These are phyloP conservation scores for Prinsepia uniflora DNA, from an alignment of 306 rosid species.

Conservation along the genomic window DNA sequence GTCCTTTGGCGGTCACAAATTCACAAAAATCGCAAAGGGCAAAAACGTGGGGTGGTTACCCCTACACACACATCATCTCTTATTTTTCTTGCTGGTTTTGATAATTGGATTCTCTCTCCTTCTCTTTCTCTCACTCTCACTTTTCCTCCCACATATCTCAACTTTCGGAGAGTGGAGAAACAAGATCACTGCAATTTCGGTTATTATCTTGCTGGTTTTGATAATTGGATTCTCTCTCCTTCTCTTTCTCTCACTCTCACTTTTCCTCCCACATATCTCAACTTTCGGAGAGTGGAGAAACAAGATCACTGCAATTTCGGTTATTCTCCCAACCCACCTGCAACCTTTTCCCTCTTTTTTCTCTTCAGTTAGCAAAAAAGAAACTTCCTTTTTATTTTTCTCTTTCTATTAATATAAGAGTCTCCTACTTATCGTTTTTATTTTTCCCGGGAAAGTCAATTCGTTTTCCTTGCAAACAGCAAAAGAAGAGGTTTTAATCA, in stretches of 20 bases:
- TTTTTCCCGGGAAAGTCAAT: not conserved
- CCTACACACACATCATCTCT: no score
- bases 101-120: not conserved
- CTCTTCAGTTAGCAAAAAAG: constrained; percentile 4
- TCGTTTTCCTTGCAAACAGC: not conserved
- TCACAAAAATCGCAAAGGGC: no score
- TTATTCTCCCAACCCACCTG: constrained; percentile 32
- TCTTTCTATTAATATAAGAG: not conserved
- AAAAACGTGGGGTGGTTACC: no score
- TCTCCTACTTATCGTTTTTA: not conserved
- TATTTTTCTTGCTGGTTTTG: not conserved
- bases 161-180: constrained; percentile 30
- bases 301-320: constrained; percentile 34
- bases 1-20: no score
- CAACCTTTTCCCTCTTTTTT: constrained; percentile 13
- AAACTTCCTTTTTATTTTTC: not conserved
- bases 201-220: no score
- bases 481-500: not conserved
- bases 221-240: not conserved
- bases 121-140: not conserved
- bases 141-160: not conserved
- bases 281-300: constrained; percentile 30
- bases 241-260: not conserved
- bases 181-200: constrained; percentile 34
- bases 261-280: not conserved